phyloP scores from a whole-genome alignment of 2,329 filamentous ascomycete species.

The Fusarium liriodendri region DNA sequence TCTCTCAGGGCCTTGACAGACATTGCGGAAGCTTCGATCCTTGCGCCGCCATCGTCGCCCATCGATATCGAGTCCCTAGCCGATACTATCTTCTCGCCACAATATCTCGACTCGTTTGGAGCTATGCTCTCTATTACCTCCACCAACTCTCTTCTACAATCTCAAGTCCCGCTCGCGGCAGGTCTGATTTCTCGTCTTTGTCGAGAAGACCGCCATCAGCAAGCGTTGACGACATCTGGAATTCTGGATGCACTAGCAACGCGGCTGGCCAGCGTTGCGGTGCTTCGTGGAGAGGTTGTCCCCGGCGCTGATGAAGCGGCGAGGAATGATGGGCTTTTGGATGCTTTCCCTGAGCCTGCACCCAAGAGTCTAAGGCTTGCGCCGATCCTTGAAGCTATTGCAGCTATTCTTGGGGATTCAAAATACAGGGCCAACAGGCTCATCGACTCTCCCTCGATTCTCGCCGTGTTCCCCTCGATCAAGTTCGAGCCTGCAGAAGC shows the following conservation, averaged over 20 bases:
- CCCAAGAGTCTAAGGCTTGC: constrained; percentile 69
- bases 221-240: constrained; percentile 76
- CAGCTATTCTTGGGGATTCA: constrained; percentile 81
- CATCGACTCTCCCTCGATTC: constrained; percentile 74
- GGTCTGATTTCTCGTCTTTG: constrained; percentile 70
- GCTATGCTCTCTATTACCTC: constrained; percentile 73
- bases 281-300: constrained; percentile 75
- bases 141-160: constrained; percentile 63
- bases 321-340: constrained; percentile 64
- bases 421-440: constrained; percentile 80
- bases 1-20: constrained; percentile 80
- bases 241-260: constrained; percentile 83
- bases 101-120: constrained; percentile 71
- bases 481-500: constrained; percentile 63
- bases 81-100: constrained; percentile 71
- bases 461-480: constrained; percentile 74
- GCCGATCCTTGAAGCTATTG: constrained; percentile 80
- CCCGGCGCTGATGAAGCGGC: constrained; percentile 70
- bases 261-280: constrained; percentile 77
- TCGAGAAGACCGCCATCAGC: constrained; percentile 75
- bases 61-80: constrained; percentile 65
- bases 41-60: constrained; percentile 63
- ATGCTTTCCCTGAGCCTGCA: constrained; percentile 71
- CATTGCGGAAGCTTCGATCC: constrained; percentile 72
- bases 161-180: constrained; percentile 71